Base-by-base conservation (phyloP, 2,329 filamentous ascomycete species). In the Geosmithia morbida region DNA sequence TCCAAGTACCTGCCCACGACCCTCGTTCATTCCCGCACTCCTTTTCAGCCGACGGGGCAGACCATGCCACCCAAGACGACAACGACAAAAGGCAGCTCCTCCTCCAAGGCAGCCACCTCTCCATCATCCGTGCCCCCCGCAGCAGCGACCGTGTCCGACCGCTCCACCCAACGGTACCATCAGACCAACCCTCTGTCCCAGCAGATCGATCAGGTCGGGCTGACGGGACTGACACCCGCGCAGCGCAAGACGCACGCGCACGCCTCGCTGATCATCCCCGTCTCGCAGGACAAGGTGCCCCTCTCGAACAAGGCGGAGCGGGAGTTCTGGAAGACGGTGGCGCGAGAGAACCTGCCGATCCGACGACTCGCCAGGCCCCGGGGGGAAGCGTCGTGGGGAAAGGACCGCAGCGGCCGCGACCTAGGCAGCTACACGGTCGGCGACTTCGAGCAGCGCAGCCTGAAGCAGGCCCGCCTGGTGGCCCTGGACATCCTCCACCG, bases 311-410 rank as follows among this genome's bases (percentile, higher is more conserved):
- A 76, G 59, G 60, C 69, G 22, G 70, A 76, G 56, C 70, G 71
- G 55, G 75, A 79, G 54, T 70, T 74, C 56, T 80, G 75, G 75
- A 75, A 74, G 59, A 63, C 66, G 44, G 65, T 76, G 51, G 68
- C 67, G 57, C 75, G 78, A 52, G 66, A 71, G 44, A 67, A 61
- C 48, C 62, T 77, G 14, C 71, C 74, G 5, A 60, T 72, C 45
- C 70, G 74, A 39, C 61, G 63, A 22, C 61, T 71, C 17, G 57
- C 60, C 19, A 56, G 56, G 40, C 33, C 33, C 11, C 33, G 14
- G 5, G 33, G 33, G 11, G 6, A 16, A 13, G 10, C 33, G 60
- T 47, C 56, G 58, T 79, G 74, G 74, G 74, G 74, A 49, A 59
- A 56, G 46, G 75, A 79, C 55, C 66, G 64, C 46, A 60, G 61